Evolutionary conservation across 345 rosid species (phyloP), one percentile per base, ranked within the genome.

Genomic region (Clarkia xantiana): DNA sequence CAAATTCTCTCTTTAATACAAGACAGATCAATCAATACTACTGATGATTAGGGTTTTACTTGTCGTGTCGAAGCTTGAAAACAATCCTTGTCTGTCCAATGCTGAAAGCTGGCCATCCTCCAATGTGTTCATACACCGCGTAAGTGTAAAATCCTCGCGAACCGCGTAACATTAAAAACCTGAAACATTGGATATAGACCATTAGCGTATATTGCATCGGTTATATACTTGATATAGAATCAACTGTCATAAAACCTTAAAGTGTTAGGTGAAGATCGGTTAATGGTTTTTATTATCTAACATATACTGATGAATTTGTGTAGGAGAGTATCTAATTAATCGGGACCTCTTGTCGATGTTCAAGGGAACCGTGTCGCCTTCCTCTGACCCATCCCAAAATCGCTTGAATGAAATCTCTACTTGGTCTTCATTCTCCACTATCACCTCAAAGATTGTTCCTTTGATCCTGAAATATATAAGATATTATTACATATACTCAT

Each of bases 51-150:
- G 18, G 36, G 36, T 29, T 29, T 22, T 72, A 82, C 93, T 71
- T 78, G 67, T 88, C 86, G 64, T 88, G 68, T 49, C 79, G 68
- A 47, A 84, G 86, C 74, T 82, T 79, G 75, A 86, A 79, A 8
- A 75, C 85, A 17, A 90, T 60, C 62, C 97, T 76, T 39, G 81
- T 77, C 49, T 82, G 81, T 46, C 81, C 88, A 9, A 86, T 71
- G 67, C 67, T 78, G 61, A 82, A 85, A 54, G 80, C 83, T 1
- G 97, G 95, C 90, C 90, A 90, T 86, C 84, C 58, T 58, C 40
- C 57, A 63, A 29, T 29, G 7, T 29, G 36, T 29, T 29, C 36
- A 29, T 29, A 29, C 36, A 29, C 5, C 1, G 36, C 36, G 36
- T 29, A 29, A 29, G 36, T 29, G 36, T 29, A 29, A 10, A 54